Base-by-base conservation (phyloP, 306 rosid genomes). In the Quercus agrifolia region DNA sequence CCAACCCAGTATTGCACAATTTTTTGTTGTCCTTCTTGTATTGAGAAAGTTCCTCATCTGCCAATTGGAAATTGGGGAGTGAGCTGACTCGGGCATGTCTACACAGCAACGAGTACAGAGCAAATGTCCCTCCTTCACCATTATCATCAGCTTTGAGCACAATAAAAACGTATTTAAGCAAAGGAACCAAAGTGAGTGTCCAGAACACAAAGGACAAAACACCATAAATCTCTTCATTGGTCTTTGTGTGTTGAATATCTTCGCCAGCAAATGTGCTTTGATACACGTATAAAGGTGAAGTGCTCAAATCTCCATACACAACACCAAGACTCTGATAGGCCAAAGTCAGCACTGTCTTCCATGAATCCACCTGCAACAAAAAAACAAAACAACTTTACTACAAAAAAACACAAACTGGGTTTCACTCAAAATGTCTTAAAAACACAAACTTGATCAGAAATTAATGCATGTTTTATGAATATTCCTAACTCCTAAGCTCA, bases 101-200 rank as follows among this genome's bases (percentile, higher is more conserved):
- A 83, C 99, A 95, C 56, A 95, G 82, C 85, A 93, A 79, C 23
- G 99, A 93, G 80, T 95, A 95, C 76, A 95, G 75, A 12, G 99
- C 99, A 82, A 95, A 95, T 21, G 98, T 95, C 73, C 99, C 99
- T 75, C 99, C 99, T 79, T 95, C 99, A 23, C 98, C 98, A 89
- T 95, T 95, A 69, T 95, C 99, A 70, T 95, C 88, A 15, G 98
- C 99, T 80, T 79, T 92, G 11, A 95, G 88, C 56, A 95, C 99
- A 15, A 95, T 89, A 74, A 93, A 91, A 59, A 95, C 97, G 41
- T 95, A 95, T 73, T 95, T 95, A 25, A 95, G 74, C 80, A 95
- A 76, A 38, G 99, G 98, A 56, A 95, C 61, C 76, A 95, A 64
- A 52, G 99, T 95, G 56, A 95, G 83, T 3, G 94, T 90, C 99